Evolutionary conservation across 164 flowering plant species (phyloP).

Genomic region (Akebia trifoliata): DNA sequence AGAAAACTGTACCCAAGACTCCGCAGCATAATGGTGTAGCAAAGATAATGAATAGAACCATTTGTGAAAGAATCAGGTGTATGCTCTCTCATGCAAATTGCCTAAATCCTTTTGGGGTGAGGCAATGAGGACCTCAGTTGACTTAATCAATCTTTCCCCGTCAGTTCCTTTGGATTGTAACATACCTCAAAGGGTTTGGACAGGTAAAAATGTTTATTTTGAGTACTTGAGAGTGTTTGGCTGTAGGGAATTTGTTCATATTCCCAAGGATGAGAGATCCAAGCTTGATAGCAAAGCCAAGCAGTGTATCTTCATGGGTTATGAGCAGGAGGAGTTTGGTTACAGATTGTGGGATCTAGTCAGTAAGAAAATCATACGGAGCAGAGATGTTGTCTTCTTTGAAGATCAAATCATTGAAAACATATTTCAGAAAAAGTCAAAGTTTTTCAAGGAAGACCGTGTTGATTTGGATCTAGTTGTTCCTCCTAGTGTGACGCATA

Average conservation of each 20-base stretch:
- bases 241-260: not conserved
- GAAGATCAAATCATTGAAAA: not conserved
- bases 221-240: not conserved
- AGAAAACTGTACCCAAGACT: not conserved
- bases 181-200: not conserved
- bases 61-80: not conserved
- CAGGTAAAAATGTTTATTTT: not conserved
- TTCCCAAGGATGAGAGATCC: not conserved
- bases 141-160: not conserved
- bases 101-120: not conserved
- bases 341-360: not conserved
- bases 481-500: too few species aligned
- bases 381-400: not conserved
- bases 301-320: not conserved
- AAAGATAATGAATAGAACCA: not conserved
- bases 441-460: too few species aligned
- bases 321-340: not conserved
- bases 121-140: constrained; percentile 5
- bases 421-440: too few species aligned
- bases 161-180: not conserved
- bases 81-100: not conserved
- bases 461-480: too few species aligned
- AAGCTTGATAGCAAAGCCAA: not conserved
- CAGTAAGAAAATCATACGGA: not conserved
- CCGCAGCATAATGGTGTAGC: not conserved